Percentiles rank a stretch among this genome's conserved stretches.
phyloP scores from a whole-genome alignment of 2,329 filamentous ascomycete species.

The Trichoderma semiorbis region DNA sequence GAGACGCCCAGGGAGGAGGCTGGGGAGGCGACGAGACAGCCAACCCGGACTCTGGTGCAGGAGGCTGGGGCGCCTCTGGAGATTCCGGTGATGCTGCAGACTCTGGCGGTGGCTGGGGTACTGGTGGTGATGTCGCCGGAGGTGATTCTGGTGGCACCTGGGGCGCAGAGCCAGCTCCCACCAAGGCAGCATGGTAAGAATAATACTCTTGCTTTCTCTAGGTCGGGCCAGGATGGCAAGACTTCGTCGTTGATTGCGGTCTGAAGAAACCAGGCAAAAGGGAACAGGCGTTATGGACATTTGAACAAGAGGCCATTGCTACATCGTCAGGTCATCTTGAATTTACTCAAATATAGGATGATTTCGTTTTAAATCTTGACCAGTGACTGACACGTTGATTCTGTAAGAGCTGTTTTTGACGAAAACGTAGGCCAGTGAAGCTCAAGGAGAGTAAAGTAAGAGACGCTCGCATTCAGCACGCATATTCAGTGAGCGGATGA shows the following conservation, averaged over 20 bases:
- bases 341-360: not conserved
- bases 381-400: not conserved
- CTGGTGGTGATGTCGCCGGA: not conserved
- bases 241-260: not conserved
- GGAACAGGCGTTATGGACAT: not conserved
- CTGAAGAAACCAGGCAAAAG: not conserved
- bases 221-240: not conserved
- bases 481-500: not conserved
- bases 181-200: not conserved
- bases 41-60: conserved; percentile 16
- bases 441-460: not conserved
- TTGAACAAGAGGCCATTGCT: not conserved
- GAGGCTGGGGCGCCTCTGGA: conserved; percentile 20
- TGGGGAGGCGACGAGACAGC: conserved; percentile 10
- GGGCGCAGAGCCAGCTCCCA: not conserved
- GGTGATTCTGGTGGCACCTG: not conserved
- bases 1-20: conserved; percentile 22
- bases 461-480: not conserved
- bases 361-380: not conserved
- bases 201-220: not conserved
- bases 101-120: conserved; percentile 16
- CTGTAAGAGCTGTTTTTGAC: not conserved
- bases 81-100: not conserved
- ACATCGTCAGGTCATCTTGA: not conserved
- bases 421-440: not conserved